Evolutionary conservation across 345 rosid genomes (phyloP).

Genomic region (Eucalyptus pauciflora): DNA sequence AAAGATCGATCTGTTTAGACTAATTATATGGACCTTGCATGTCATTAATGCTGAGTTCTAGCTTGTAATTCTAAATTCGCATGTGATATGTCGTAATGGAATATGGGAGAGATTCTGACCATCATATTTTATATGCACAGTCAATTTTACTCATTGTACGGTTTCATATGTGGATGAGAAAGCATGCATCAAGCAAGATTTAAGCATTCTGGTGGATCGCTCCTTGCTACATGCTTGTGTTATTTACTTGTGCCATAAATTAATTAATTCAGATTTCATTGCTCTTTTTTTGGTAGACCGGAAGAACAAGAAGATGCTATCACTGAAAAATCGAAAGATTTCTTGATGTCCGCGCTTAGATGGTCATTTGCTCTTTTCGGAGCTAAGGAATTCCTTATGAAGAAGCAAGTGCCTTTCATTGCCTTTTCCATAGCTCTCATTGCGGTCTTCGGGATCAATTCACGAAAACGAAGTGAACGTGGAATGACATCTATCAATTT

Average conservation of each 20-base stretch:
- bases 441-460: background rate
- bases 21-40: background rate
- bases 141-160: background rate
- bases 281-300: background rate
- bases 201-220: background rate
- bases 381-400: background rate
- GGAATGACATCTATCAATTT: background rate
- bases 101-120: background rate
- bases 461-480: background rate
- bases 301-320: background rate
- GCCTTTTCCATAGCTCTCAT: background rate
- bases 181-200: background rate
- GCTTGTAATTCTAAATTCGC: background rate
- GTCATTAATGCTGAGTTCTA: background rate
- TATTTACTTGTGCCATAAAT: background rate
- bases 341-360: background rate
- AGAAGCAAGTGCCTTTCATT: background rate
- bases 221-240: background rate
- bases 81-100: background rate
- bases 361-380: background rate
- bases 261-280: background rate
- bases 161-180: background rate
- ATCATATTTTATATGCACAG: background rate
- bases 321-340: background rate
- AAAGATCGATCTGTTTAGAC: background rate